phyloP scores from a whole-genome alignment of 192 early-diverging fungal genomes.

The Mortierella antarctica region DNA sequence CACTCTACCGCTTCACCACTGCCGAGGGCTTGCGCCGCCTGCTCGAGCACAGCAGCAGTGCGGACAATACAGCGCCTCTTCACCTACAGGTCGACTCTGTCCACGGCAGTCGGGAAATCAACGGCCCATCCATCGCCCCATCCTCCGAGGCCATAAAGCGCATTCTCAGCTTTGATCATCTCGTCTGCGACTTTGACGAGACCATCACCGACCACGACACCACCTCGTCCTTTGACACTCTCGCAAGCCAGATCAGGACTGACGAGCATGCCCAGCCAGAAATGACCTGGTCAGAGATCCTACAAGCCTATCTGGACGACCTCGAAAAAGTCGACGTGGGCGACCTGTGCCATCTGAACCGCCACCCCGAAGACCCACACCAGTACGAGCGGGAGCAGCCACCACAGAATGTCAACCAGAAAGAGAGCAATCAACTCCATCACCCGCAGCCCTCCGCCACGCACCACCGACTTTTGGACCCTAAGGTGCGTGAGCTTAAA shows the following conservation, averaged over 20 bases:
- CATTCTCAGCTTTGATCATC: constrained; percentile 31
- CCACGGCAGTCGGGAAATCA: constrained; percentile 1
- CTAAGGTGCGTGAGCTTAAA: constrained; percentile 14
- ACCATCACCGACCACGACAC: constrained; percentile 51
- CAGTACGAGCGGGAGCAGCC: background rate
- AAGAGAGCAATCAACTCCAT: background rate
- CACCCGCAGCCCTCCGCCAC: constrained; percentile 5
- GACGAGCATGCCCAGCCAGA: constrained; percentile 17
- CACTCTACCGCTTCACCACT: constrained; percentile 32
- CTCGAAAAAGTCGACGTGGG: constrained; percentile 30
- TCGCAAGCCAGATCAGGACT: constrained; percentile 19
- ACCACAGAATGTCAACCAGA: background rate
- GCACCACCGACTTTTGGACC: constrained; percentile 12
- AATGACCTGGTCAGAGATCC: constrained; percentile 38
- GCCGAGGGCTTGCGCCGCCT: constrained; percentile 36
- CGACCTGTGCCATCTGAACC: constrained; percentile 31
- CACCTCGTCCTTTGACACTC: constrained; percentile 46
- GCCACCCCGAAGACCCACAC: background rate
- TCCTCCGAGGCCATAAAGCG: background rate
- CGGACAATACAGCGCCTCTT: background rate
- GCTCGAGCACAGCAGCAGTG: constrained; percentile 6
- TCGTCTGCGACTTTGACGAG: constrained; percentile 51
- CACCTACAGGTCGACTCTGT: constrained; percentile 4
- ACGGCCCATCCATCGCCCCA: background rate
- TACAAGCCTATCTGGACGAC: constrained; percentile 47